Conservation (phyloP, 768 basidiomycete genomes). For the Mycena latifolia region DNA sequence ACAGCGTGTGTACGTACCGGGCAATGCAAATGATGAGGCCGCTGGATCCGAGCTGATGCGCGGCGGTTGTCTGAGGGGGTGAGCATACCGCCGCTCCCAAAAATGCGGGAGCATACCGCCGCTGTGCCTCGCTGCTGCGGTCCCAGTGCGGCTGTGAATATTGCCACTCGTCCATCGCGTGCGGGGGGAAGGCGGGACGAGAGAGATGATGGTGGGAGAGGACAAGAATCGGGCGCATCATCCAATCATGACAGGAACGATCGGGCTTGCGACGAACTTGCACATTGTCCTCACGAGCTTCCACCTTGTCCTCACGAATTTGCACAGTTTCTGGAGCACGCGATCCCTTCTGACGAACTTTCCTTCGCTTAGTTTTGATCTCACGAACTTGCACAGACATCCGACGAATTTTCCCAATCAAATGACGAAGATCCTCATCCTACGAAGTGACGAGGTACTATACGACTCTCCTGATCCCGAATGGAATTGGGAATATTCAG, state of each 20-base stretch:
- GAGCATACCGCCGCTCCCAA: slow-evolving; percentile 7
- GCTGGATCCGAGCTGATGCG: neutral
- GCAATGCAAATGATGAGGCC: neutral
- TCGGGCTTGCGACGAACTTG: slow-evolving; percentile 16
- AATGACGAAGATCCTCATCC: slow-evolving; percentile 19
- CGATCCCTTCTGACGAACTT: slow-evolving; percentile 17
- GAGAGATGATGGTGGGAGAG: slow-evolving; percentile 13
- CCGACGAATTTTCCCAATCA: slow-evolving; percentile 13
- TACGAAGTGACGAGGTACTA: slow-evolving; percentile 9
- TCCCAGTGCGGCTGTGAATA: slow-evolving; percentile 2
- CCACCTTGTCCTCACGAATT: slow-evolving; percentile 6
- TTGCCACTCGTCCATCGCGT: slow-evolving; percentile 8
- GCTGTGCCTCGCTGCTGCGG: slow-evolving; percentile 7
- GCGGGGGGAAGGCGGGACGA: slow-evolving; percentile 8
- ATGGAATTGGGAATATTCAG: too few species aligned
- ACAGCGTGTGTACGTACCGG: slow-evolving; percentile 9
- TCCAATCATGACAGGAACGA: neutral
- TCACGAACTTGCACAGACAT: slow-evolving; percentile 11
- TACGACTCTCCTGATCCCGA: too few species aligned
- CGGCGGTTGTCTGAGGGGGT: neutral
- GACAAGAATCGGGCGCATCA: slow-evolving; percentile 5
- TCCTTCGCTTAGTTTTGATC: slow-evolving; percentile 17
- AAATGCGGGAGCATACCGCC: too few species aligned
- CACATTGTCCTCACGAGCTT: slow-evolving; percentile 12
- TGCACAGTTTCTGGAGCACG: slow-evolving; percentile 1